phyloP scores from a whole-genome alignment of 139 green algal species.

The Closterium sp. region DNA sequence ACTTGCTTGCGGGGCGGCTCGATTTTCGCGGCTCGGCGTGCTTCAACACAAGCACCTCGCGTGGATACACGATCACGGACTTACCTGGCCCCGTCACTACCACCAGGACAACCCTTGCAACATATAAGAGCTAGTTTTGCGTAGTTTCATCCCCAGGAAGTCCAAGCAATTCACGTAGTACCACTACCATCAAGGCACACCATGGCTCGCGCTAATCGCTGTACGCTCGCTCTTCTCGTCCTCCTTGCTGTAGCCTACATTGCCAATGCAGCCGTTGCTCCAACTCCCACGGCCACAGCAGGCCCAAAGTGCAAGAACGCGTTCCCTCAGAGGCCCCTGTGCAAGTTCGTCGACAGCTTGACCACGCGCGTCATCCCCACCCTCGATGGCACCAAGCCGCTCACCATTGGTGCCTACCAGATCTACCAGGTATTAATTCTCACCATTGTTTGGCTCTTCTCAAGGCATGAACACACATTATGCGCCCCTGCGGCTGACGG shows the following conservation, averaged over 20 bases:
- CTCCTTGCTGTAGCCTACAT: not conserved
- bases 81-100: too few species aligned
- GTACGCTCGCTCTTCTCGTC: not conserved
- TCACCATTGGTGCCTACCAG: conserved; percentile 2
- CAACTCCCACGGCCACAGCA: not conserved
- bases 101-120: too few species aligned
- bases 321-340: not conserved
- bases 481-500: too few species aligned
- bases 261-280: not conserved
- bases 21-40: not conserved
- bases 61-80: not conserved
- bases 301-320: not conserved
- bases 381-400: not conserved
- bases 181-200: not conserved
- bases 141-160: too few species aligned
- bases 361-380: not conserved
- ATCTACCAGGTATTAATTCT: conserved; percentile 3
- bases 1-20: not conserved
- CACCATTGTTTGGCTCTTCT: too few species aligned
- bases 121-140: too few species aligned
- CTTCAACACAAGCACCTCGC: not conserved
- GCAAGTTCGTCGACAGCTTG: not conserved
- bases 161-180: too few species aligned
- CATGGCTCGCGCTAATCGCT: not conserved
- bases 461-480: not conserved